Base-by-base conservation (phyloP, 1,284 basidiomycete species). In the Apiotrichum gamsii region DNA sequence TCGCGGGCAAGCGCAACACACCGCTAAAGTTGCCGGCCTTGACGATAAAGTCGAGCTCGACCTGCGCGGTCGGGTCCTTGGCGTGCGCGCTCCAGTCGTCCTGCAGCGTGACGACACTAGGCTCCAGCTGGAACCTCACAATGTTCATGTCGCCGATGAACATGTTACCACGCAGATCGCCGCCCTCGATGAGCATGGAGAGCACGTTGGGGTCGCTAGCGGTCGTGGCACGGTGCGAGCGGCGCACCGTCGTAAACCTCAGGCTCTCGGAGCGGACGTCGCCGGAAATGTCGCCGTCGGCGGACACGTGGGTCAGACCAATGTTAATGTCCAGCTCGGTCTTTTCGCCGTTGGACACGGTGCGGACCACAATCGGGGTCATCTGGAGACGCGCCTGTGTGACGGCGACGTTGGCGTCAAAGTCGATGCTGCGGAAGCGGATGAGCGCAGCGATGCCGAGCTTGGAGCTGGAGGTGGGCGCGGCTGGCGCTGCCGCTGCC, bases 51-150 rank as follows among this genome's bases (percentile, higher is more conserved):
- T 83, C 80, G 11, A 94, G 77, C 16, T 78, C 78, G 5, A 91
- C 75, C n/a, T 80, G 81, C 5, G 77, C 77, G 25, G 79, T 75
- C 30, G 75, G 69, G n/a, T 75, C 69, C 35, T 75, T 60, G 14
- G 69, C 52, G 35, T 75, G 60, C 14, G 69, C 52, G 24, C 67
- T 59, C 89, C 89, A 93, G 62, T 93, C 87, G 59, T 94, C 89
- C 53, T 77, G 80, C 35, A 90, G 81, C 39, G 80, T 79, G 42
- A 90, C 79, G 47, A 80, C 76, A 24, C 89, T 70, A 0, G 90
- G 87, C 60, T 87, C 84, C 20, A 88, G 83, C 85, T 83, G 80
- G 67, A 90, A 89, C 47, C 85, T 80, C 23, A 90, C 72, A 25
- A 91, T 72, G 55, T 80, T 81, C 57, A 85, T 82, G 60, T 83